These are phyloP conservation scores for Arctium minus DNA, from an alignment of 129 eudicot genomes.

Conservation along the genomic window DNA sequence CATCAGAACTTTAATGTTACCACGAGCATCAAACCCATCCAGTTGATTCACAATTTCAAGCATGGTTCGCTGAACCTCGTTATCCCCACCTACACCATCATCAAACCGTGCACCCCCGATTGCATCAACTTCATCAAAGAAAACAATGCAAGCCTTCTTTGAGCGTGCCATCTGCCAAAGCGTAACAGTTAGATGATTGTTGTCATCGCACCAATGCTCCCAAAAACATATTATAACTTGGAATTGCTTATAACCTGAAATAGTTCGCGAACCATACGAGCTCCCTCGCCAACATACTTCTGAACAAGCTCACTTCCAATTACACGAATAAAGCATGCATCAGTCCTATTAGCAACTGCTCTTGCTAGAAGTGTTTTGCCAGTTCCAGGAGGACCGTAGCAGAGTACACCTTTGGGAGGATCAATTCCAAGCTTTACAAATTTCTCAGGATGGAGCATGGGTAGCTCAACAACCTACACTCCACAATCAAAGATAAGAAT, in stretches of 20 bases:
- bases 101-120: slow-evolving; percentile 97
- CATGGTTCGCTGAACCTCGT: slow-evolving; percentile 97
- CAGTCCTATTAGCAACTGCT: slow-evolving; percentile 94
- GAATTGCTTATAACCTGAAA: slow-evolving; percentile 60
- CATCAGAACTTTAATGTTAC: slow-evolving; percentile 93
- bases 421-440: slow-evolving; percentile 98
- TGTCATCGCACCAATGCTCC: neutral
- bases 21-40: slow-evolving; percentile 99
- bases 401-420: slow-evolving; percentile 98
- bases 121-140: slow-evolving; percentile 96
- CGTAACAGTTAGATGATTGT: slow-evolving; percentile 1
- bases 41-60: slow-evolving; percentile 98
- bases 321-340: slow-evolving; percentile 95
- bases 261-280: slow-evolving; percentile 96
- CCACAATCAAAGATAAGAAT: neutral
- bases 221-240: neutral
- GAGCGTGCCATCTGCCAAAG: slow-evolving; percentile 91
- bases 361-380: slow-evolving; percentile 96
- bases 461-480: slow-evolving; percentile 87
- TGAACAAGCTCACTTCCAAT: slow-evolving; percentile 94
- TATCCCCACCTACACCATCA: slow-evolving; percentile 98
- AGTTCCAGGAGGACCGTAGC: slow-evolving; percentile 99
- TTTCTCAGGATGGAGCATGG: slow-evolving; percentile 99
- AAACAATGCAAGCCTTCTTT: slow-evolving; percentile 88
- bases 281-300: slow-evolving; percentile 97